Evolutionary conservation across 2,329 filamentous ascomycete genomes (phyloP).

Genomic region (Fusarium sterilihyphosum): DNA sequence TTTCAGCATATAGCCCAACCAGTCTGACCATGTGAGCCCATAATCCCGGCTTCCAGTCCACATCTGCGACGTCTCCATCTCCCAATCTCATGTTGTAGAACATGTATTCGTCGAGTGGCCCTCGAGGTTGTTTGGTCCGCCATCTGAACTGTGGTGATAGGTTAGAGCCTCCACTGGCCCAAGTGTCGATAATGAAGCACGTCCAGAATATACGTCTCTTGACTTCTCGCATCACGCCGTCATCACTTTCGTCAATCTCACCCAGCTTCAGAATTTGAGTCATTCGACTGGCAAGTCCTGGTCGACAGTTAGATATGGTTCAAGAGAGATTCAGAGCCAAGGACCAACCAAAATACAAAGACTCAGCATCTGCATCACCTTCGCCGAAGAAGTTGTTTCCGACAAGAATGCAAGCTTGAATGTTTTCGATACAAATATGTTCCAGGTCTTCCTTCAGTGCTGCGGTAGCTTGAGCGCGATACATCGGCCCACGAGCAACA

Average conservation of each 20-base stretch:
- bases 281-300: constrained; percentile 47
- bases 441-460: constrained; percentile 46
- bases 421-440: constrained; percentile 46
- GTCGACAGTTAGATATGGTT: background rate
- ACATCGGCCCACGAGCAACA: constrained; percentile 28
- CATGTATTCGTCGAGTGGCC: constrained; percentile 46
- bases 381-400: constrained; percentile 47
- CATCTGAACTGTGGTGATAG: constrained; percentile 42
- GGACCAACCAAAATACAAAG: constrained; percentile 46
- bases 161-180: constrained; percentile 47
- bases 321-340: rapidly evolving
- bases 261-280: constrained; percentile 46
- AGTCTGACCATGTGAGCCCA: constrained; percentile 48
- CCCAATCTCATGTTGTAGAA: constrained; percentile 39
- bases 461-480: constrained; percentile 24
- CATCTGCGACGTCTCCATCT: constrained; percentile 29
- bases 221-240: constrained; percentile 41
- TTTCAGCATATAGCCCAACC: constrained; percentile 46
- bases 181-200: constrained; percentile 48
- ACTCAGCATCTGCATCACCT: constrained; percentile 45
- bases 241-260: constrained; percentile 28
- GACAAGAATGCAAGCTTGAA: constrained; percentile 48
- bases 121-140: constrained; percentile 19
- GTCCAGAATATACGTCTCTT: constrained; percentile 49
- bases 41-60: constrained; percentile 42